phyloP scores from a whole-genome alignment of 2,329 filamentous ascomycete genomes.

The Akanthomyces uredinophilus region DNA sequence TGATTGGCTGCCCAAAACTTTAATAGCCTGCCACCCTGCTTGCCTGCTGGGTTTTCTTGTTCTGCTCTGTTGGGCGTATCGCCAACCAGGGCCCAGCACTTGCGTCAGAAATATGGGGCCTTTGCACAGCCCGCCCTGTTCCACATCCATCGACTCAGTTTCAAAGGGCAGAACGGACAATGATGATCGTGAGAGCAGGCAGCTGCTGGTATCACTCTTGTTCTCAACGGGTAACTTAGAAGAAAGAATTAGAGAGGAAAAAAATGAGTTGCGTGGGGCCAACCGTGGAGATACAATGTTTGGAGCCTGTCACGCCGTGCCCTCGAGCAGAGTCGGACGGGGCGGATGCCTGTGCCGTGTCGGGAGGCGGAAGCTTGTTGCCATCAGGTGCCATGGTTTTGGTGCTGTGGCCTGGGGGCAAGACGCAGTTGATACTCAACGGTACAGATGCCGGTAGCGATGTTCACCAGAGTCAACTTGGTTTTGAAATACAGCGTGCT shows the following conservation, averaged over 20 bases:
- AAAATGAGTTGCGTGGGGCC: not conserved
- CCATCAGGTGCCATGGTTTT: not conserved
- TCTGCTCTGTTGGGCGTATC: not conserved
- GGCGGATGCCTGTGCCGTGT: not conserved
- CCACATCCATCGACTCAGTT: not conserved
- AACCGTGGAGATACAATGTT: not conserved
- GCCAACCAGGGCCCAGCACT: not conserved
- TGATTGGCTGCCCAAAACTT: not conserved
- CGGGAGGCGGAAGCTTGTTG: not conserved
- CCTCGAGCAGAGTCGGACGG: not conserved
- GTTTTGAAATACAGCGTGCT: too few species aligned
- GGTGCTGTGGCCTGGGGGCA: not conserved
- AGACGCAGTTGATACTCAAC: not conserved
- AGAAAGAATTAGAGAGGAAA: not conserved
- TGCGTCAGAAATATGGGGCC: slow-evolving; percentile 9
- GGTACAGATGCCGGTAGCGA: too few species aligned
- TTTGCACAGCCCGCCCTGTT: not conserved
- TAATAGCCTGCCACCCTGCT: not conserved
- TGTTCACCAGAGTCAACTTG: too few species aligned
- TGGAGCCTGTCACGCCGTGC: not conserved
- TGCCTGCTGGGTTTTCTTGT: not conserved
- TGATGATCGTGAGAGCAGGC: not conserved
- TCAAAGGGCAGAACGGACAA: not conserved
- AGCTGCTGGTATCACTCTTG: too few species aligned
- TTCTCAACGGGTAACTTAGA: too few species aligned